These are phyloP conservation scores for Dendrobium catenatum DNA, from an alignment of 106 monocot genomes.

Conservation along the genomic window DNA sequence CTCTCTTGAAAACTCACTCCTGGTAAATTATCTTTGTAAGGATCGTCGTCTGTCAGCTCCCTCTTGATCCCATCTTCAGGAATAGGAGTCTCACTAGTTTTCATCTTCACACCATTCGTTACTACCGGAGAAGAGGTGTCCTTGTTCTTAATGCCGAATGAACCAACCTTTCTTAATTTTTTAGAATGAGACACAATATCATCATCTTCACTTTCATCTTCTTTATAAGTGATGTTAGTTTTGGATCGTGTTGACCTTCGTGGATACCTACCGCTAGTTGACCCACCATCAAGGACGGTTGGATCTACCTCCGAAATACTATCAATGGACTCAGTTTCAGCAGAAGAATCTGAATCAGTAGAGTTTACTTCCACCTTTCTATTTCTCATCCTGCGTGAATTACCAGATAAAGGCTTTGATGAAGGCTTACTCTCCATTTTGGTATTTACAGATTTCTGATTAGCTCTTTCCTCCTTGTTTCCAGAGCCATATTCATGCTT, in stretches of 20 bases:
- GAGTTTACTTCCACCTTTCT: constrained; percentile 10
- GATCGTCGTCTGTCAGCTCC: constrained; percentile 7
- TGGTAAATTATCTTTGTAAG: constrained; percentile 2
- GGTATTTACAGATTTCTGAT: constrained; percentile 26
- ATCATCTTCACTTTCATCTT: constrained; percentile 30
- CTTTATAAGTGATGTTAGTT: constrained; percentile 47
- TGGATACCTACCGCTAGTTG: constrained; percentile 11
- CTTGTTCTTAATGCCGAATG: neutral
- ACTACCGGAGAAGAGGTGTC: neutral
- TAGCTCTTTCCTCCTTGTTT: constrained; percentile 5
- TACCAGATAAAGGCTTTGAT: constrained; percentile 9
- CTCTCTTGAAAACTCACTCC: constrained; percentile 5
- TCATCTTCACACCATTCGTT: constrained; percentile 5
- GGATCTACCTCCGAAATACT: neutral
- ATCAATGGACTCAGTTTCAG: constrained; percentile 12
- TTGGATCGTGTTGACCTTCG: constrained; percentile 49
- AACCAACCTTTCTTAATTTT: constrained; percentile 10
- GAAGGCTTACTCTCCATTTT: constrained; percentile 10
- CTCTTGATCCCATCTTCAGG: neutral
- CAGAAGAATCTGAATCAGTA: constrained; percentile 25
- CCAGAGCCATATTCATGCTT: neutral
- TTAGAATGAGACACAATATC: constrained; percentile 15
- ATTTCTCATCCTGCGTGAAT: constrained; percentile 13
- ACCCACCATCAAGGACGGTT: constrained; percentile 18
- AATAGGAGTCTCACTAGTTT: neutral